Conservation (phyloP, 1,284 basidiomycete genomes). For the Boletellus deceptivus region DNA sequence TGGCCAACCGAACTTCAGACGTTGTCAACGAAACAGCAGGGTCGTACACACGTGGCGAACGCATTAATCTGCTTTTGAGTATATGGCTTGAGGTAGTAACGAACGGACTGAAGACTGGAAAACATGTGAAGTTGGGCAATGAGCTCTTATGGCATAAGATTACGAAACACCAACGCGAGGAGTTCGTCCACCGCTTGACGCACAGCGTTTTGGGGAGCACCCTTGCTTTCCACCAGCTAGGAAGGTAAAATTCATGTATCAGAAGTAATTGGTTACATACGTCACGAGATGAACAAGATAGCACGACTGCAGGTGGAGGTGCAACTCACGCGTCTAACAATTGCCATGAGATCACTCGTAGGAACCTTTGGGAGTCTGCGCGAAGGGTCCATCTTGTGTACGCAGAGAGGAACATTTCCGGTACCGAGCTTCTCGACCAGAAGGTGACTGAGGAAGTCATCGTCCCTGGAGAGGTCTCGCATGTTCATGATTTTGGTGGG, state of each 20-base stretch:
- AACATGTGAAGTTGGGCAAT: constrained; percentile 21
- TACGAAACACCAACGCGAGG: constrained; percentile 54
- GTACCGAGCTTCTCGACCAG: constrained; percentile 83
- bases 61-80: constrained; percentile 81
- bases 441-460: constrained; percentile 82
- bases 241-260: constrained; percentile 6
- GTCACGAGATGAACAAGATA: constrained; percentile 28
- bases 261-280: constrained; percentile 13
- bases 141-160: constrained; percentile 1
- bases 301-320: constrained; percentile 26
- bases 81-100: constrained; percentile 69
- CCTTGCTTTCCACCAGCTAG: constrained; percentile 62
- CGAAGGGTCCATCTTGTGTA: constrained; percentile 82
- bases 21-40: constrained; percentile 25
- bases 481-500: constrained; percentile 85
- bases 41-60: constrained; percentile 74
- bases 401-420: constrained; percentile 67
- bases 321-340: constrained; percentile 71
- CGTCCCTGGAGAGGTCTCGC: constrained; percentile 80
- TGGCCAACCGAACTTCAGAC: constrained; percentile 28
- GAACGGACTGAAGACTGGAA: constrained; percentile 63
- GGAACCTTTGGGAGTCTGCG: constrained; percentile 72
- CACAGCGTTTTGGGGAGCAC: constrained; percentile 51
- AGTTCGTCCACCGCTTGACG: constrained; percentile 72
- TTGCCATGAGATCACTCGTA: constrained; percentile 59